Evolutionary conservation across 225 moss, liverwort and hornwort genomes (phyloP), one percentile per base, ranked within the genome.

Genomic region (Asterella californica): DNA sequence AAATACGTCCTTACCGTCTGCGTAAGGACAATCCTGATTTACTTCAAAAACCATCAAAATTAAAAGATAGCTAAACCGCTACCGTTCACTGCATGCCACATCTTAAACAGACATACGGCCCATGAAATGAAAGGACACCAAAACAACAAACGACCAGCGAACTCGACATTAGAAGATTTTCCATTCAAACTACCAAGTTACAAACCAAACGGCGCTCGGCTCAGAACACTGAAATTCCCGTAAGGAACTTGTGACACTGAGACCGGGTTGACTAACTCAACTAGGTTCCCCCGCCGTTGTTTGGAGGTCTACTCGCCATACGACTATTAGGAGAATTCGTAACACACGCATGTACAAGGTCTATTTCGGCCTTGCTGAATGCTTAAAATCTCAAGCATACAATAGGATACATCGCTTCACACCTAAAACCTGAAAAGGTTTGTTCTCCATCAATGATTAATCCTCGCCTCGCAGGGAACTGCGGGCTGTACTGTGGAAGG

Each of bases 391-490:
- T 52, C 53, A 25, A 80, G 72, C 82, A 78, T 52, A 69, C 78
- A 78, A 71, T 70, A 67, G 47, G 30, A 76, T 65, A 79, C 61
- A 78, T 36, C 24, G 65, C 79, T 72, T 79, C 55, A 78, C 60
- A 83, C 80, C 74, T 86, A 77, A 80, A 86, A 78, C 75, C 82
- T 85, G 50, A 34, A 80, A 77, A 67, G 82, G 76, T 78, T 79
- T 76, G 75, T 64, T 48, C 64, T 73, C 55, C 79, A 73, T 75
- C 47, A 76, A 67, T 55, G 52, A 33, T 75, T 34, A 10, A 53
- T 74, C 75, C 60, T 71, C 45, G 29, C 80, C 68, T 83, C 73
- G 64, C 63, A 54, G 50, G 77, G 30, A 72, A 30, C 57, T 73
- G 76, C 63, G 42, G 29, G 76, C 50, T 30, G 29, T 73, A 70